Conservation (phyloP, 2,329 filamentous ascomycete species). For the Aspergillus sojae region DNA sequence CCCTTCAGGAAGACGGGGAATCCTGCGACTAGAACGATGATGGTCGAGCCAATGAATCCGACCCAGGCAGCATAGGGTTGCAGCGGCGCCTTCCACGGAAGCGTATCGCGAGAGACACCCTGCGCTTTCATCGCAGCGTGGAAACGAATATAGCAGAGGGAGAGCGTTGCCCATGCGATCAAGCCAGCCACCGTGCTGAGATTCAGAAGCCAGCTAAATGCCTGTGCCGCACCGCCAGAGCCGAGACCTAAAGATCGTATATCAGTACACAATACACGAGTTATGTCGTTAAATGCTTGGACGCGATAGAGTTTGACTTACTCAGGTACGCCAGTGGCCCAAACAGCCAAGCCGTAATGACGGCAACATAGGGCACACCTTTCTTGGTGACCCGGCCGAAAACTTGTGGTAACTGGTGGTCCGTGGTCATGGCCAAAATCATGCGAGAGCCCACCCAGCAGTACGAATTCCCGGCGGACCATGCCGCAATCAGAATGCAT, state of each 20-base stretch:
- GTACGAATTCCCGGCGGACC: constrained; percentile 47
- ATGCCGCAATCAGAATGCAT: constrained; percentile 41
- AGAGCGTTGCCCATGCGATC: constrained; percentile 52
- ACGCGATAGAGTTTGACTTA: constrained; percentile 13
- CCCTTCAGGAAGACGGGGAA: constrained; percentile 56
- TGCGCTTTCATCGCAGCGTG: constrained; percentile 49
- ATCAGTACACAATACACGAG: background rate
- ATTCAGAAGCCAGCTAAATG: constrained; percentile 47
- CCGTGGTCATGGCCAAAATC: constrained; percentile 62
- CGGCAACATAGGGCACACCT: constrained; percentile 60
- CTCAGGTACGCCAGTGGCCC: constrained; percentile 47
- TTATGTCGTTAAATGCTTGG: background rate
- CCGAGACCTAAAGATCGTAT: constrained; percentile 30
- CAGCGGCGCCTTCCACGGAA: constrained; percentile 54
- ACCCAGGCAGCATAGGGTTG: constrained; percentile 67
- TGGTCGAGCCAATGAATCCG: constrained; percentile 58
- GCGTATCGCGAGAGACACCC: constrained; percentile 35
- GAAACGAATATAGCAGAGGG: constrained; percentile 56
- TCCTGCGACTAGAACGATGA: constrained; percentile 69
- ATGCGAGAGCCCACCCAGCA: constrained; percentile 60
- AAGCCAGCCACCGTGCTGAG: constrained; percentile 51
- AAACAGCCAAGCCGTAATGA: constrained; percentile 57
- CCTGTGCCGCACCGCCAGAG: constrained; percentile 36
- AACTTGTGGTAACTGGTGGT: constrained; percentile 60
- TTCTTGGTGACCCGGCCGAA: constrained; percentile 57